phyloP scores from a whole-genome alignment of 305 asterid species.

The Rubia balearica region DNA sequence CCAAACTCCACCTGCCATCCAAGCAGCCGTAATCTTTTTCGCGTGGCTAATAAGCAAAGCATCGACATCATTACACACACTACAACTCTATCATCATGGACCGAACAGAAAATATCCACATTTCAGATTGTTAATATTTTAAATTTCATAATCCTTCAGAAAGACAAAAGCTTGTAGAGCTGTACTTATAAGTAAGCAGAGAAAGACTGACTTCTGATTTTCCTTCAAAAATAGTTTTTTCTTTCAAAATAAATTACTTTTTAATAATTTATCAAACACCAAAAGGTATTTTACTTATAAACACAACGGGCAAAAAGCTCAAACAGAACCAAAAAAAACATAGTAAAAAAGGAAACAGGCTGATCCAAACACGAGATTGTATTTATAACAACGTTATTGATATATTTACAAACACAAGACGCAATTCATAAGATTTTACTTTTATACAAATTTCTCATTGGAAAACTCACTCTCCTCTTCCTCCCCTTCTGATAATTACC shows the following conservation, averaged over 20 bases:
- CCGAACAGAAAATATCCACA: not conserved
- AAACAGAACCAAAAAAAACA: not conserved
- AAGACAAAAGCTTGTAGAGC: no score
- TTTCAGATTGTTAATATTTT: no score
- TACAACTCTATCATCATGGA: not conserved
- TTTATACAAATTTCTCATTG: slow-evolving; percentile 38
- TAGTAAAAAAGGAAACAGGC: not conserved
- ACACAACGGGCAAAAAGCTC: no score
- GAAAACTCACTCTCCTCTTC: slow-evolving; percentile 22
- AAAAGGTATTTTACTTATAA: no score
- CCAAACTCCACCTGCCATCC: not conserved
- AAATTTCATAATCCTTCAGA: no score
- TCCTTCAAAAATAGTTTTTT: no score
- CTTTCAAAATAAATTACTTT: no score
- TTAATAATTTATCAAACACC: no score
- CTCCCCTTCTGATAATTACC: slow-evolving; percentile 24
- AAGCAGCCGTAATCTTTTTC: not conserved
- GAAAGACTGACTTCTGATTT: no score
- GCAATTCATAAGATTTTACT: slow-evolving; percentile 13
- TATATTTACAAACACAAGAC: slow-evolving; percentile 26
- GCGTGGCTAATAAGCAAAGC: slow-evolving; percentile 44
- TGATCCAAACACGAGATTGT: not conserved
- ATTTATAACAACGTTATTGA: slow-evolving; percentile 10
- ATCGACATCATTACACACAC: slow-evolving; percentile 16
- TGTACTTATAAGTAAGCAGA: no score